These are phyloP conservation scores for Phytophthora uliginosa DNA, from an alignment of 352 stramenopile species.

Conservation along the genomic window DNA sequence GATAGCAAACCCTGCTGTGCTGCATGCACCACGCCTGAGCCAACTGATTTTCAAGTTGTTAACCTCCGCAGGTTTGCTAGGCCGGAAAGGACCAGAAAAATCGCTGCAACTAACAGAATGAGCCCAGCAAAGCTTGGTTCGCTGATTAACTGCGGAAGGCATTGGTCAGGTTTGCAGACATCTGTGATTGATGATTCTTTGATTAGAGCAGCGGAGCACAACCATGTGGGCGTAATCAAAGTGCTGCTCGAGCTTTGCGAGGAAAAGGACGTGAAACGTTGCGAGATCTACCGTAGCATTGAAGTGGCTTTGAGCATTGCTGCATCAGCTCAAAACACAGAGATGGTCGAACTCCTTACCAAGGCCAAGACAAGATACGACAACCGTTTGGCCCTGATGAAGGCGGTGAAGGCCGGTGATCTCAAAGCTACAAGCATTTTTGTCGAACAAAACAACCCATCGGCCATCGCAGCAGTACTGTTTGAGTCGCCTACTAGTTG, in stretches of 20 bases:
- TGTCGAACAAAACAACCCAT: no score
- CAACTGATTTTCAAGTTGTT: background rate
- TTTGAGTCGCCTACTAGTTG: no score
- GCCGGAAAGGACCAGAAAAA: background rate
- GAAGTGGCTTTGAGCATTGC: no score
- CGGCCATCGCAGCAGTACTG: no score
- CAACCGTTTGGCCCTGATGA: no score
- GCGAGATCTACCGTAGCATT: no score
- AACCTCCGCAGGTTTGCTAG: background rate
- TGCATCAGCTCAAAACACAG: no score
- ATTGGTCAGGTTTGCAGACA: background rate
- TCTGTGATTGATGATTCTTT: background rate
- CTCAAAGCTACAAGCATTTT: no score
- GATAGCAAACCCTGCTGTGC: background rate
- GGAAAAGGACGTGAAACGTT: background rate
- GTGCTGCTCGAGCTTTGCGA: background rate
- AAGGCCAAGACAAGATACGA: no score
- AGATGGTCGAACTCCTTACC: no score
- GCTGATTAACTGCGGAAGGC: background rate
- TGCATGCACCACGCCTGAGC: background rate
- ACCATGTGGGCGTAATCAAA: background rate
- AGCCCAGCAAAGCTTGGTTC: background rate
- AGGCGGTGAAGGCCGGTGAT: no score
- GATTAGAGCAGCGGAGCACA: background rate
- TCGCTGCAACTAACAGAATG: background rate